phyloP scores from a whole-genome alignment of 106 monocot species.

The Apostasia shenzhenica region DNA sequence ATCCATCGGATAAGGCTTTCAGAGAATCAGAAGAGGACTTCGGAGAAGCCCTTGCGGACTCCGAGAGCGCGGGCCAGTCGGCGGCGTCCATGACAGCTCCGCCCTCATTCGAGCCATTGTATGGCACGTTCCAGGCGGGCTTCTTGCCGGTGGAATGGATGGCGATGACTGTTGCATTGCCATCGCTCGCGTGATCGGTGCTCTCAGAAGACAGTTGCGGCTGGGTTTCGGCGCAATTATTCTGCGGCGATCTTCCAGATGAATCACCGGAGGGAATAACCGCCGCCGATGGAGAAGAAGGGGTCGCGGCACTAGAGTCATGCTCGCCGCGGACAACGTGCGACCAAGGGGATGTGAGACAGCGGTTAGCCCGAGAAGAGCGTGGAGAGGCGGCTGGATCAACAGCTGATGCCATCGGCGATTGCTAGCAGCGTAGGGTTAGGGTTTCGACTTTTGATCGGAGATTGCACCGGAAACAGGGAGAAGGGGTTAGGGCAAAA shows the following conservation, averaged over 20 bases:
- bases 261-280: background rate
- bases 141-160: slow-evolving; percentile 20
- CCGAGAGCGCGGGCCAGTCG: slow-evolving; percentile 75
- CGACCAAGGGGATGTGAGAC: background rate
- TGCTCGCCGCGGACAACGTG: background rate
- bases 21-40: slow-evolving; percentile 27
- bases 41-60: slow-evolving; percentile 29
- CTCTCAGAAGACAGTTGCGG: background rate
- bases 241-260: slow-evolving; percentile 5
- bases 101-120: slow-evolving; percentile 26
- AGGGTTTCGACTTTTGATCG: slow-evolving; percentile 5
- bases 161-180: slow-evolving; percentile 7
- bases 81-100: slow-evolving; percentile 49
- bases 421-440: background rate
- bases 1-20: slow-evolving; percentile 27
- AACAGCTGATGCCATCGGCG: slow-evolving; percentile 1
- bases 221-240: background rate
- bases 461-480: background rate
- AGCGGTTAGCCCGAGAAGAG: background rate
- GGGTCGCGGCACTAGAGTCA: slow-evolving; percentile 3
- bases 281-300: background rate
- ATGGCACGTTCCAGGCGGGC: slow-evolving; percentile 44
- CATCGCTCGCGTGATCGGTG: background rate
- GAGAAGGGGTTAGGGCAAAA: background rate
- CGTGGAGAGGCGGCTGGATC: slow-evolving; percentile 1